Conservation (phyloP, 2,329 filamentous ascomycete species). For the Eutypella sp. region DNA sequence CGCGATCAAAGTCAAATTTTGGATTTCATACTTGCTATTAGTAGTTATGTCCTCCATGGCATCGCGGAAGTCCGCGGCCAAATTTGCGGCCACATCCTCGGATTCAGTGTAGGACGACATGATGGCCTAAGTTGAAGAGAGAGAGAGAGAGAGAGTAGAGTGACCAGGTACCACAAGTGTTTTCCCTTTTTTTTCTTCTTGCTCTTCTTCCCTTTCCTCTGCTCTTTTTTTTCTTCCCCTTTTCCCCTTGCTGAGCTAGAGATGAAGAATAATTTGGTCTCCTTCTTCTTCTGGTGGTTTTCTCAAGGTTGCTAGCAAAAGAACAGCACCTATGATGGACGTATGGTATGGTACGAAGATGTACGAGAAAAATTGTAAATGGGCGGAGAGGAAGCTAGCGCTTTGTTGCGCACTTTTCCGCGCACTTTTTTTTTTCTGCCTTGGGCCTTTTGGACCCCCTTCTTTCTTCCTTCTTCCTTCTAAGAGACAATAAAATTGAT, state of each 20-base stretch:
- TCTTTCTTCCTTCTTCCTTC: too few species aligned
- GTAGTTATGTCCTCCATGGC: conserved; percentile 86
- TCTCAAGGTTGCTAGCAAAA: too few species aligned
- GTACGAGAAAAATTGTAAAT: neutral
- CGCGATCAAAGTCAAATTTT: conserved; percentile 93
- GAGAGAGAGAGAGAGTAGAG: conserved; percentile 9
- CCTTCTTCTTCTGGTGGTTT: too few species aligned
- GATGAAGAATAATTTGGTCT: neutral
- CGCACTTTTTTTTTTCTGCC: too few species aligned
- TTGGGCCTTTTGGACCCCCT: too few species aligned
- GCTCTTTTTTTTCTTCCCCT: too few species aligned
- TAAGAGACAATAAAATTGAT: neutral
- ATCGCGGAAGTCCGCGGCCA: conserved; percentile 90
- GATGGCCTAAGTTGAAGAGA: conserved; percentile 11
- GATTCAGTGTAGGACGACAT: conserved; percentile 51
- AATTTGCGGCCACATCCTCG: conserved; percentile 91
- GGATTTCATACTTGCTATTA: conserved; percentile 93
- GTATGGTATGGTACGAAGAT: neutral
- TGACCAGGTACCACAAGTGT: too few species aligned
- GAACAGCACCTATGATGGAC: neutral
- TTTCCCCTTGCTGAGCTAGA: neutral
- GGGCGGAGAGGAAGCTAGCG: neutral
- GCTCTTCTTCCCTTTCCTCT: too few species aligned
- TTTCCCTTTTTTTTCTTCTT: too few species aligned
- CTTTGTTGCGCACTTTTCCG: neutral